Conservation (phyloP, 179 eudicot genomes). For the Beta corolliflora region DNA sequence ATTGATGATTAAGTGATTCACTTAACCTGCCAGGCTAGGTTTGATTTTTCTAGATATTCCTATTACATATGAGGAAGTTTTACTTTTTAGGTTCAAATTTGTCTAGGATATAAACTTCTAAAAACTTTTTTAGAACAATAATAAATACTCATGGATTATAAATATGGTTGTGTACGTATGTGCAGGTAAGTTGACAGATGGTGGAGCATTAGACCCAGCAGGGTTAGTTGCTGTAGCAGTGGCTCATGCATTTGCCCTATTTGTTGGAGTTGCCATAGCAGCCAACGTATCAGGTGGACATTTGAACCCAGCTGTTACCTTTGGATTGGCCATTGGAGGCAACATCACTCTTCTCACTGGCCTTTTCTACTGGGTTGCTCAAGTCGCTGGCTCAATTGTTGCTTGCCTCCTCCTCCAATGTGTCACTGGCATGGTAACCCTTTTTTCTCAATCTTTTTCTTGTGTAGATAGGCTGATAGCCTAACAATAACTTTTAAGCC, state of each 20-base stretch:
- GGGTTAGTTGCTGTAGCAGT: conserved; percentile 64
- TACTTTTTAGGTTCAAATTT: too few species aligned
- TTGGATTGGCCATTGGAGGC: conserved; percentile 65
- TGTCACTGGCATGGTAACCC: conserved; percentile 53
- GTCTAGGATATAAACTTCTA: too few species aligned
- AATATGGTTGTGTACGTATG: not conserved
- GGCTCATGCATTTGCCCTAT: conserved; percentile 72
- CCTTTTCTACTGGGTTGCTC: conserved; percentile 70
- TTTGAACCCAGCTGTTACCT: conserved; percentile 63
- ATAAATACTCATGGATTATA: not conserved
- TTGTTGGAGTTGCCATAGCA: conserved; percentile 59
- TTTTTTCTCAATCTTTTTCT: too few species aligned
- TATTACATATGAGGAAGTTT: too few species aligned
- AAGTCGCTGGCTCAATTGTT: conserved; percentile 54
- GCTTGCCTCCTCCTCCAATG: conserved; percentile 65
- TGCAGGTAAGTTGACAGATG: conserved; percentile 53
- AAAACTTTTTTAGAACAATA: not conserved
- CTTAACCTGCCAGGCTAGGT: too few species aligned
- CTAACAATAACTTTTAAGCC: too few species aligned
- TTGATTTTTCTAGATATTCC: too few species aligned
- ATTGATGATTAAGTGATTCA: too few species aligned
- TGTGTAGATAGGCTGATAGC: too few species aligned
- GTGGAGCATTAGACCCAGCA: conserved; percentile 61
- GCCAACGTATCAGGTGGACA: conserved; percentile 66
- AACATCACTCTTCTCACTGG: conserved; percentile 63